Evolutionary conservation across 2,329 filamentous ascomycete genomes (phyloP), one percentile per base, ranked within the genome.

Genomic region (Aspergillus sp.): DNA sequence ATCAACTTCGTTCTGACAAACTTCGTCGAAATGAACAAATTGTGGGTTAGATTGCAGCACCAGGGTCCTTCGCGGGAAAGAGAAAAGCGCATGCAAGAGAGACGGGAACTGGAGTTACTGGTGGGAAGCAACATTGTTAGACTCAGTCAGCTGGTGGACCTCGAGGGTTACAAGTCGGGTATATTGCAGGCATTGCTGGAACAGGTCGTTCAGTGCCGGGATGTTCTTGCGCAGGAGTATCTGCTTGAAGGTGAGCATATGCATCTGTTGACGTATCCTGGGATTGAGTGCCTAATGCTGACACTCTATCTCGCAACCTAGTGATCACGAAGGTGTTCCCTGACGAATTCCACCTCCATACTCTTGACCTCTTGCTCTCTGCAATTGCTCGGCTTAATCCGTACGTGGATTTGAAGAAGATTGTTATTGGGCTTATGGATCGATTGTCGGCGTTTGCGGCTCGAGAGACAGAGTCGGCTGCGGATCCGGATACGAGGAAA

Each of bases 11-110:
- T 97, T 47, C 74, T 98, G 63, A 98, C 93, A 51, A 98, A 98
- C 63, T 98, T 98, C 64, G 93, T 98, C 59, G 93, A 98, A 73
- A 98, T 98, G 93, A 98, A 98, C 74, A 98, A 98, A 78, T 79
- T 98, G 30, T 98, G 93, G 93, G 93, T 98, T 53, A 85, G 93
- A 39, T 75, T 97, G 63, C 93, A 98, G 68, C 93, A 98, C 68
- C 93, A 98, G 67, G 93, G 93, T 22, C 93, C 96, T 65, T 98
- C 93, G 35, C 81, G 91, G 60, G 93, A 98, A 70, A 80, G 93
- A 45, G 93, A 98, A 54, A 85, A 94, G 72, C 80, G 93, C 59
- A 95, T 90, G 49, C 90, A 93, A 62, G 93, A 98, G 73, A 80
- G 93, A 60, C 90, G 94, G 67, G 94, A 98, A 73, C 76, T 98